phyloP scores from a whole-genome alignment of 306 rosid species.

The Sicyos edulis region DNA sequence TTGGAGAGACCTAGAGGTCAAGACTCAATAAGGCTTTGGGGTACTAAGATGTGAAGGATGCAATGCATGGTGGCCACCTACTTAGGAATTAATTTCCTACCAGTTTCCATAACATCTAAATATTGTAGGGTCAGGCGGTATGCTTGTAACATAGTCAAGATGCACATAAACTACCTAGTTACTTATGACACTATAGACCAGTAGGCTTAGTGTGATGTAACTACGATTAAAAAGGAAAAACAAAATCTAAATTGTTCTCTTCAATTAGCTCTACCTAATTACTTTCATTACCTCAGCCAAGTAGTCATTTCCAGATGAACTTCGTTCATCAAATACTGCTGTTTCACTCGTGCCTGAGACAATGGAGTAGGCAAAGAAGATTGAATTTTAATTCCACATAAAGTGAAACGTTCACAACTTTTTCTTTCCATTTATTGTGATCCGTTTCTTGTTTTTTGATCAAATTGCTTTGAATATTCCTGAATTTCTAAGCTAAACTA shows the following conservation, averaged over 20 bases:
- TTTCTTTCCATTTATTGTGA: not conserved
- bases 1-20: no score
- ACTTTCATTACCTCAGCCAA: constrained; percentile 69
- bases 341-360: constrained; percentile 73
- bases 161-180: no score
- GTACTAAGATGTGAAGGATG: no score
- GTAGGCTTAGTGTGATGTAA: no score
- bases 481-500: not conserved
- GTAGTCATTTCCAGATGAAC: constrained; percentile 90
- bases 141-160: no score
- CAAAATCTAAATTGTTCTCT: not conserved
- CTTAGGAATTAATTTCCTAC: no score
- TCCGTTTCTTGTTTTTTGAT: not conserved
- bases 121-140: no score
- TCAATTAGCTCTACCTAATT: not conserved
- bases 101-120: no score
- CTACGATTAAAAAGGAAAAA: not conserved
- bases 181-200: no score
- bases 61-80: no score
- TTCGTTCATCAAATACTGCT: constrained; percentile 62
- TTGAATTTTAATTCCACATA: not conserved
- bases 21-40: no score
- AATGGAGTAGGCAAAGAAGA: constrained; percentile 7
- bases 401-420: not conserved
- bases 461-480: not conserved